phyloP scores from a whole-genome alignment of 2,329 filamentous ascomycete species.

The Hymenoscyphus occultus region DNA sequence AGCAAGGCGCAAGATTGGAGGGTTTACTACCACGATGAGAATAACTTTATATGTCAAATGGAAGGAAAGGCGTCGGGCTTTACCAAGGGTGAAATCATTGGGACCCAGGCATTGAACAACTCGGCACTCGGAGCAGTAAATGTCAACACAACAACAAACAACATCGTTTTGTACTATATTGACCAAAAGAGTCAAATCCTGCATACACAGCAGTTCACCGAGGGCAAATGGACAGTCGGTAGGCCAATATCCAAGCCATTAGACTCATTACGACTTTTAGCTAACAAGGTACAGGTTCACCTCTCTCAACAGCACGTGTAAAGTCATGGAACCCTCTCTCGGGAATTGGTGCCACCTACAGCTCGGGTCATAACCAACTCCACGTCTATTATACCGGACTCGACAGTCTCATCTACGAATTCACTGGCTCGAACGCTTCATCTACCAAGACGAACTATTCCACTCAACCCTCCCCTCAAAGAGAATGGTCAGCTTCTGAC shows the following conservation, averaged over 20 bases:
- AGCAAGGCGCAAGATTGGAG: constrained; percentile 27
- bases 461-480: constrained; percentile 18
- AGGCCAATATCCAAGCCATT: constrained; percentile 4
- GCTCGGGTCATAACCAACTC: constrained; percentile 17
- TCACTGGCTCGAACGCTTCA: constrained; percentile 22
- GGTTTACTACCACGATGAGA: constrained; percentile 25
- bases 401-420: constrained; percentile 26
- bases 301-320: constrained; percentile 16
- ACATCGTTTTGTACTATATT: constrained; percentile 27
- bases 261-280: background rate
- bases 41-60: constrained; percentile 22
- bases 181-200: constrained; percentile 21
- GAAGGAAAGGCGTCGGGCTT: constrained; percentile 25
- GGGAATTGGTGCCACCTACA: constrained; percentile 24
- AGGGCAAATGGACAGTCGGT: constrained; percentile 25
- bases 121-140: constrained; percentile 26
- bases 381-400: constrained; percentile 29
- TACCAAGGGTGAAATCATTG: constrained; percentile 21
- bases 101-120: constrained; percentile 21
- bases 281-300: constrained; percentile 8
- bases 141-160: constrained; percentile 25
- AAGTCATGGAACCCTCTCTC: constrained; percentile 23
- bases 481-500: constrained; percentile 24
- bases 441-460: constrained; percentile 16
- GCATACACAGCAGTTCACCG: constrained; percentile 21